These are phyloP conservation scores for Coriolopsis trogii DNA, from an alignment of 1,284 basidiomycete species.

Conservation along the genomic window DNA sequence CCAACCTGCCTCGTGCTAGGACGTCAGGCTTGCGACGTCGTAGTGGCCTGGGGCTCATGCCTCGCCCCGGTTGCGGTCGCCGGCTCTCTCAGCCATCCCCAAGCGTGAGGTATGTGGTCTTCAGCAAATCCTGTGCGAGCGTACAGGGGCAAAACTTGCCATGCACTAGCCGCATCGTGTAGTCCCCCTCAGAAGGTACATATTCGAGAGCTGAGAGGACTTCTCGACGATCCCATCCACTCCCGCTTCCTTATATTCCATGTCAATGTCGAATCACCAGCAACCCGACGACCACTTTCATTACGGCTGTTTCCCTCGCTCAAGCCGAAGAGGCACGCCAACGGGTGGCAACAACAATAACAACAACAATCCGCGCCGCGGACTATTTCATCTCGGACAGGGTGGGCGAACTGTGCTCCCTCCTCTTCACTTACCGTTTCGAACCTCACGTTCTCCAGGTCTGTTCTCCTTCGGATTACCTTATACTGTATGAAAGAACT, in stretches of 20 bases:
- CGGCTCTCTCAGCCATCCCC: constrained; percentile 14
- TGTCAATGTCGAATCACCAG: constrained; percentile 37
- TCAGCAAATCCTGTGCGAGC: constrained; percentile 14
- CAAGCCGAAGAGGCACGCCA: constrained; percentile 31
- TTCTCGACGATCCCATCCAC: constrained; percentile 35
- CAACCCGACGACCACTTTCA: constrained; percentile 36
- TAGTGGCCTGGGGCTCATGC: constrained; percentile 16
- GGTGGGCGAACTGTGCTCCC: constrained; percentile 86
- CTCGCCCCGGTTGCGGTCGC: constrained; percentile 14
- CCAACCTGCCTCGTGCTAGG: constrained; percentile 23
- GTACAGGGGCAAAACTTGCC: constrained; percentile 11
- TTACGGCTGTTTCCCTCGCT: constrained; percentile 37
- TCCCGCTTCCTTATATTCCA: constrained; percentile 32
- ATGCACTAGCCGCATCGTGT: constrained; percentile 16
- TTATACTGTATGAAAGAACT: constrained; percentile 32
- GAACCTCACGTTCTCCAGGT: constrained; percentile 87
- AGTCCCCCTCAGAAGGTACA: constrained; percentile 26
- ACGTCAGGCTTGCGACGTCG: constrained; percentile 19
- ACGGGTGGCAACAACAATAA: constrained; percentile 32
- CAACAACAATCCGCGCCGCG: constrained; percentile 28
- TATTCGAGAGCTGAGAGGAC: constrained; percentile 35
- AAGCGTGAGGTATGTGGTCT: constrained; percentile 14
- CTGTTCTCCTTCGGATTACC: constrained; percentile 54
- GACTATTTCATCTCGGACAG: constrained; percentile 69
- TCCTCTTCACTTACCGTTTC: constrained; percentile 81